Conservation (phyloP, 768 basidiomycete species). For the Pleurotus ostreatus region DNA sequence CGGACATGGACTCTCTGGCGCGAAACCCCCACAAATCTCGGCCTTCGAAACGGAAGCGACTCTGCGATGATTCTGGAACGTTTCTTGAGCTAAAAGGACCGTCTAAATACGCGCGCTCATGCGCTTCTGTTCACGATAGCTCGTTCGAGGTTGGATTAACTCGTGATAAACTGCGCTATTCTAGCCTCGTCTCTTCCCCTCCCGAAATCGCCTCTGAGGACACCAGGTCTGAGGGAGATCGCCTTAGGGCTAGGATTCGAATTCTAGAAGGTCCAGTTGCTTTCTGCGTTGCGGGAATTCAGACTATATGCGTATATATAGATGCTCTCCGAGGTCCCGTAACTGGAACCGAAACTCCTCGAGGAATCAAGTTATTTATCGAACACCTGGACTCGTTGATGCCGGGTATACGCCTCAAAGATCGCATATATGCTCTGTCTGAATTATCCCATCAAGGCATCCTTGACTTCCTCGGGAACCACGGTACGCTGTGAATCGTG, state of each 20-base stretch:
- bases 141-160: slow-evolving; percentile 41
- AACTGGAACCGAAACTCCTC: slow-evolving; percentile 37
- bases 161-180: slow-evolving; percentile 28
- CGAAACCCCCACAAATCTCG: not conserved
- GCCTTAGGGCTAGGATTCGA: slow-evolving; percentile 17
- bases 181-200: slow-evolving; percentile 9
- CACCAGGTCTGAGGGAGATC: slow-evolving; percentile 5
- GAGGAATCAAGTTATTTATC: slow-evolving; percentile 30
- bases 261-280: slow-evolving; percentile 28
- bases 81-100: slow-evolving; percentile 42
- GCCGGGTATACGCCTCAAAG: slow-evolving; percentile 45
- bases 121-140: slow-evolving; percentile 34
- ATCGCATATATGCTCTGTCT: slow-evolving; percentile 29
- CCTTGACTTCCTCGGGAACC: slow-evolving; percentile 31
- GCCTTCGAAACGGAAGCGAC: slow-evolving; percentile 26
- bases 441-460: slow-evolving; percentile 38
- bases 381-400: slow-evolving; percentile 36
- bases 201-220: not conserved
- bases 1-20: not conserved
- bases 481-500: slow-evolving; percentile 23
- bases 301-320: slow-evolving; percentile 16
- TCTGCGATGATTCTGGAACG: slow-evolving; percentile 9
- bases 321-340: slow-evolving; percentile 38
- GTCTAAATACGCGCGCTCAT: slow-evolving; percentile 40
- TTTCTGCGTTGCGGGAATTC: not conserved